These are phyloP conservation scores for Fraxinus excelsior DNA, from an alignment of 257 asterid species.

Conservation along the genomic window DNA sequence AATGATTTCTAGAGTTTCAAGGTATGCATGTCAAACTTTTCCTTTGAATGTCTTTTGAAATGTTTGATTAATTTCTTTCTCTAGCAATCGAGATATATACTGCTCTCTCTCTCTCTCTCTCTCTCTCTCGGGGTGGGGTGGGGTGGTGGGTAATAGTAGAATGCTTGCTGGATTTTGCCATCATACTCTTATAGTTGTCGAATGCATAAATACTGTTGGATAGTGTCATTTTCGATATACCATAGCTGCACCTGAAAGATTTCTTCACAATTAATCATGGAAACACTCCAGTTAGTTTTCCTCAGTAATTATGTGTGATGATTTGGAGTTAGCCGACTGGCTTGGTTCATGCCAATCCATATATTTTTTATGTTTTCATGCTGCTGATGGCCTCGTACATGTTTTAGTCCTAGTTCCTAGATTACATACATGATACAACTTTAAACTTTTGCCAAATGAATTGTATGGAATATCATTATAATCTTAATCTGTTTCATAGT, in stretches of 20 bases:
- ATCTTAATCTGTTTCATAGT: not conserved
- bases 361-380: not conserved
- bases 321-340: not conserved
- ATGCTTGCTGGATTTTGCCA: not conserved
- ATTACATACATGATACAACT: not conserved
- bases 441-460: not conserved
- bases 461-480: not conserved
- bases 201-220: not conserved
- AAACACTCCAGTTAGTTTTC: not conserved
- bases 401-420: constrained; percentile 1
- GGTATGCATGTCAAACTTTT: not conserved
- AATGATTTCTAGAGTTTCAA: not conserved
- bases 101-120: not conserved
- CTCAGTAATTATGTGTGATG: not conserved
- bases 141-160: not conserved
- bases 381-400: not conserved
- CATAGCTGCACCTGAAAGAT: not conserved
- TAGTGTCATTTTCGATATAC: not conserved
- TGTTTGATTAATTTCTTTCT: not conserved
- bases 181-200: not conserved
- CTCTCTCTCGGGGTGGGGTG: no score
- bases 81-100: no score
- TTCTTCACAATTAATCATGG: not conserved
- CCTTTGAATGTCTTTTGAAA: not conserved
- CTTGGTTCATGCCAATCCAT: not conserved